Evolutionary conservation across 129 eudicot genomes (phyloP).

Genomic region (Helichrysum umbraculigerum): DNA sequence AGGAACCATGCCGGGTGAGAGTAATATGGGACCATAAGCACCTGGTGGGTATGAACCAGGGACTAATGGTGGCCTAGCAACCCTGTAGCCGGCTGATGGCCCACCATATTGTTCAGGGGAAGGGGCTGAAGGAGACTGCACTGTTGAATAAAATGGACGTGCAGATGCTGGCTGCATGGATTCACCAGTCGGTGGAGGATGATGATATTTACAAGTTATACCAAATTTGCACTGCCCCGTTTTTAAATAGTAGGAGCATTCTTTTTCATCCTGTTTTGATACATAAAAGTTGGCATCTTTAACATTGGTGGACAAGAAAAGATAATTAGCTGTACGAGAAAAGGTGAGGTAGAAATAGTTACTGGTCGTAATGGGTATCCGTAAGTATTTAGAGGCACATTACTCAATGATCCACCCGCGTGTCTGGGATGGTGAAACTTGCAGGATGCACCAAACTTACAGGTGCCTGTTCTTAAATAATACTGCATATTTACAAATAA

Average conservation of each 20-base stretch:
- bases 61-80: slow-evolving; percentile 77
- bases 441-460: slow-evolving; percentile 94
- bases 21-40: slow-evolving; percentile 88
- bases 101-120: slow-evolving; percentile 67
- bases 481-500: slow-evolving; percentile 52
- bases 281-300: slow-evolving; percentile 28
- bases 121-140: slow-evolving; percentile 85
- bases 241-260: slow-evolving; percentile 99
- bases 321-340: not conserved
- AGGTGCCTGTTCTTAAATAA: slow-evolving; percentile 90
- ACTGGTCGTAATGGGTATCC: slow-evolving; percentile 96
- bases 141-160: slow-evolving; percentile 86
- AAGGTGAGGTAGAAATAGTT: slow-evolving; percentile 22
- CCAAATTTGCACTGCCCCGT: slow-evolving; percentile 99
- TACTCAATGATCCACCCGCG: slow-evolving; percentile 82
- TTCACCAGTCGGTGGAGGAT: slow-evolving; percentile 80
- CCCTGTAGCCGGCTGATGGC: slow-evolving; percentile 57
- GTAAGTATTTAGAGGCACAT: slow-evolving; percentile 68
- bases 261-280: slow-evolving; percentile 74
- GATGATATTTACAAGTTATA: slow-evolving; percentile 93
- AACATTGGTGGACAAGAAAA: slow-evolving; percentile 22
- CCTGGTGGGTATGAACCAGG: slow-evolving; percentile 87
- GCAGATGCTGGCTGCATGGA: slow-evolving; percentile 64
- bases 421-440: slow-evolving; percentile 94
- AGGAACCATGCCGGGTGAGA: slow-evolving; percentile 85